Evolutionary conservation across 768 basidiomycete species (phyloP).

Genomic region (Xanthoconium stramineum): DNA sequence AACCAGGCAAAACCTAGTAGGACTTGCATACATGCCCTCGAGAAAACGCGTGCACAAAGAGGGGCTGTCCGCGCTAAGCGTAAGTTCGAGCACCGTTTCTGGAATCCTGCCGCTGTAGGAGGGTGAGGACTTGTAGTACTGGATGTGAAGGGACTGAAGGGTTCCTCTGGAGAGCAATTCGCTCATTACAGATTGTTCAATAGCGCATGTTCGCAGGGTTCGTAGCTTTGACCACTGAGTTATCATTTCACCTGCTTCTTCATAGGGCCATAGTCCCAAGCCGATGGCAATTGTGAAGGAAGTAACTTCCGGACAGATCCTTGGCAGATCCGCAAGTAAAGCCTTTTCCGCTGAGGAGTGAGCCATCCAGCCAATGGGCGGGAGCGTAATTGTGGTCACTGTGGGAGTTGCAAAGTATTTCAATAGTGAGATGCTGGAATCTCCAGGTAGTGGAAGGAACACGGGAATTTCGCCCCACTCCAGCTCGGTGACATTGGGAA

Average conservation of each 20-base stretch:
- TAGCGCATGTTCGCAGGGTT: slow-evolving; percentile 8
- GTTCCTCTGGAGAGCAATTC: background rate
- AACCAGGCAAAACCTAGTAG: slow-evolving; percentile 2
- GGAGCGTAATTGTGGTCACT: slow-evolving; percentile 12
- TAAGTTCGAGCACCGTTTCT: slow-evolving; percentile 10
- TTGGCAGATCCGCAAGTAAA: slow-evolving; percentile 13
- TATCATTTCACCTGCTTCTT: background rate
- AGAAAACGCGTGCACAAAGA: slow-evolving; percentile 8
- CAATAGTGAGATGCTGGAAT: slow-evolving; percentile 12
- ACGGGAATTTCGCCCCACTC: slow-evolving; percentile 12
- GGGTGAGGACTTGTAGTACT: slow-evolving; percentile 5
- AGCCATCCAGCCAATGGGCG: slow-evolving; percentile 10
- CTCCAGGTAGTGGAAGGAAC: background rate
- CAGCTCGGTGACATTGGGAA: slow-evolving; percentile 19
- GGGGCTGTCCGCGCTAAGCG: slow-evolving; percentile 4
- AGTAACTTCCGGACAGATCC: slow-evolving; percentile 18
- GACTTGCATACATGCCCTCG: slow-evolving; percentile 9
- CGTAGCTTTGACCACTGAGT: slow-evolving; percentile 11
- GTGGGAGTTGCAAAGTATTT: slow-evolving; percentile 10
- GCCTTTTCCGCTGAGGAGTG: slow-evolving; percentile 10
- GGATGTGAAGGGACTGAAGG: slow-evolving; percentile 13
- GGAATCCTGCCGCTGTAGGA: slow-evolving; percentile 12
- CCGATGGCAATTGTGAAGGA: background rate
- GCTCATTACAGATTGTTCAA: slow-evolving; percentile 15
- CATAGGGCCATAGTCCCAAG: background rate